Conservation (phyloP, 441 rosid species). For the Syzygium malaccense region DNA sequence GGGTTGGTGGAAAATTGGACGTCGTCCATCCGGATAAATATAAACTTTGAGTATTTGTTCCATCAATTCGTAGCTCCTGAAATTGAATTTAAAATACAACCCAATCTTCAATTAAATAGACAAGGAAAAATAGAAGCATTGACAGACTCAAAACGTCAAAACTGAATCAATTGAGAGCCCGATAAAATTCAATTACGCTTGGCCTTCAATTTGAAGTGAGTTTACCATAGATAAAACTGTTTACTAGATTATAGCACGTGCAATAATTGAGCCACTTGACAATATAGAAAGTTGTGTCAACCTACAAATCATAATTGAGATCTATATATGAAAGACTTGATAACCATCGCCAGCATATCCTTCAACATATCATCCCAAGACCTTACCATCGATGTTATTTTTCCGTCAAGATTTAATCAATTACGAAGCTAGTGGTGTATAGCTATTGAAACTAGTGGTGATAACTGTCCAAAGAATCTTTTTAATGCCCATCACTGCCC, state of each 20-base stretch:
- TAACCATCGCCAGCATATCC: background rate
- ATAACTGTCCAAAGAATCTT: background rate
- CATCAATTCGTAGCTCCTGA: slow-evolving; percentile 88
- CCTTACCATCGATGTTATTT: background rate
- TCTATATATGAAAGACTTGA: background rate
- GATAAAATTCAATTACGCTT: background rate
- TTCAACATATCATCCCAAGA: background rate
- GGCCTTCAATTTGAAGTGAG: background rate
- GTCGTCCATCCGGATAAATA: slow-evolving; percentile 65
- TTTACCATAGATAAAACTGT: background rate
- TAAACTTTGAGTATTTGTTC: slow-evolving; percentile 69
- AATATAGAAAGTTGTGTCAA: background rate
- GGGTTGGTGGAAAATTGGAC: slow-evolving; percentile 72
- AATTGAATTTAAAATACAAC: background rate
- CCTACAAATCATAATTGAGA: background rate
- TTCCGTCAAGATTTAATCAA: background rate
- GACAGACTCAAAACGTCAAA: background rate
- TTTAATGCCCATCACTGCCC: background rate
- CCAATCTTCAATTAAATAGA: background rate
- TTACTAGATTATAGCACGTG: background rate
- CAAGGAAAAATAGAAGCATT: background rate
- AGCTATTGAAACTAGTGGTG: background rate
- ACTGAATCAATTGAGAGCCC: background rate
- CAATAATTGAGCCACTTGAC: background rate
- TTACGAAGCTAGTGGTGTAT: background rate